Base-by-base conservation (phyloP, 768 basidiomycete genomes). In the Wakefieldia striispora region DNA sequence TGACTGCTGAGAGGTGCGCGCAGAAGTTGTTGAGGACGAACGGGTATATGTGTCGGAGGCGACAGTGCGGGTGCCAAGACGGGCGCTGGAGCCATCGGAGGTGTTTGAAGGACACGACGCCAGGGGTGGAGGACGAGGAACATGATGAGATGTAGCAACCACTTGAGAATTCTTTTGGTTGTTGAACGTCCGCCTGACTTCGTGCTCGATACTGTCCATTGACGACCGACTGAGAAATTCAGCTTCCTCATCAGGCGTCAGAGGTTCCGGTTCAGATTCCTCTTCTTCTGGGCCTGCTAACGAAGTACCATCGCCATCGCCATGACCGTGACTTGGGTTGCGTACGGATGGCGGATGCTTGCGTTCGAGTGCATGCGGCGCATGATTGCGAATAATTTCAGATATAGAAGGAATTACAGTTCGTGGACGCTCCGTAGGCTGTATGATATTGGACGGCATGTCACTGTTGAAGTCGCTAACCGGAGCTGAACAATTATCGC, bases 171-270 rank as follows among this genome's bases (percentile, higher is more conserved):
- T 63, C 45, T 58, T 63, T 64, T 89, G 84, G 42, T 77, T 80
- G 53, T 79, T 81, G 54, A 90, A 71, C 10, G 87, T 91, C 48
- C 72, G 80, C 50, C 76, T 79, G 27, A 90, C 82, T 74, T 94
- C 91, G 58, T 89, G 84, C 19, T 90, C 88, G 23, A 94, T 83
- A 51, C 89, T 91, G 66, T 94, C 91, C 54, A 91, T 80, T 16
- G 90, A 92, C 19, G 91, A 92, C n/a, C 87, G 81, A 35, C 86
- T 84, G 43, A 88, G 55, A 40, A 85, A 60, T 39, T 88, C 86
- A 2, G 73, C 72, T 52, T 86, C 86, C 51, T 84, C 84, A 45
- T 79, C 76, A 34, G 72, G 70, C 35, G 75, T 65, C 39, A 76
- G 58, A 8, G 75, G 72, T 55, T 81, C 82, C 27, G 78, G 75